Evolutionary conservation across 345 rosid genomes (phyloP).

Genomic region (Nasturtium officinale): DNA sequence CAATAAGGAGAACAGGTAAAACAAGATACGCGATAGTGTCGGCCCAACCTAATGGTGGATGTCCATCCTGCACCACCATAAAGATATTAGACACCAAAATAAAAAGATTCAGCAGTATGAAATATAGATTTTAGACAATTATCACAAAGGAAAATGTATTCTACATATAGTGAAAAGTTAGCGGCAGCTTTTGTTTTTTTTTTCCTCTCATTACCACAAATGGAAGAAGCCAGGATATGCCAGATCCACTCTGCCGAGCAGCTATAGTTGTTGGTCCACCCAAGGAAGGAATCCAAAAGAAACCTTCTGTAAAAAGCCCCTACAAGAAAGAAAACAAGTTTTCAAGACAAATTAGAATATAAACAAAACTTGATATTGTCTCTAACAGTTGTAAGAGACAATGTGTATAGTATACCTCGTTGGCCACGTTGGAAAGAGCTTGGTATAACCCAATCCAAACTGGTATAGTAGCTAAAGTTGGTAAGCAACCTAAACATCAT

Average conservation of each 20-base stretch:
- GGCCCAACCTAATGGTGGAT: slow-evolving; percentile 94
- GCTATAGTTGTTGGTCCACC: slow-evolving; percentile 97
- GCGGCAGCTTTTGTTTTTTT: not conserved
- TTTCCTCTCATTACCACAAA: slow-evolving; percentile 72
- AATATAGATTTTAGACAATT: not conserved
- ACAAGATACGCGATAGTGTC: slow-evolving; percentile 97
- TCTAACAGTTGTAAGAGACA: not conserved
- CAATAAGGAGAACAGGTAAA: slow-evolving; percentile 89
- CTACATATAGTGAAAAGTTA: not conserved
- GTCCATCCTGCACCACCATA: slow-evolving; percentile 76
- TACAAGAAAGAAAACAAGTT: slow-evolving; percentile 27
- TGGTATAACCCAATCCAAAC: slow-evolving; percentile 99
- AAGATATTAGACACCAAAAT: slow-evolving; percentile 20
- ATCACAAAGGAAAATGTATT: not conserved
- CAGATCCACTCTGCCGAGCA: slow-evolving; percentile 96
- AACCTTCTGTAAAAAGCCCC: slow-evolving; percentile 94
- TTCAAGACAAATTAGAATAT: slow-evolving; percentile 22
- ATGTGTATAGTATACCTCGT: slow-evolving; percentile 63
- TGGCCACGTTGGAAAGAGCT: slow-evolving; percentile 97
- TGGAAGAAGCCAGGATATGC: slow-evolving; percentile 95
- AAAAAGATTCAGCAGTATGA: slow-evolving; percentile 12
- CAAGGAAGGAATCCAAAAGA: slow-evolving; percentile 98
- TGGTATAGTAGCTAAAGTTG: slow-evolving; percentile 90
- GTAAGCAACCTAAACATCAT: slow-evolving; percentile 71
- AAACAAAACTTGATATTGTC: not conserved